Conservation (phyloP, 2,329 filamentous ascomycete genomes). For the Ceratocystis diversiconidia region DNA sequence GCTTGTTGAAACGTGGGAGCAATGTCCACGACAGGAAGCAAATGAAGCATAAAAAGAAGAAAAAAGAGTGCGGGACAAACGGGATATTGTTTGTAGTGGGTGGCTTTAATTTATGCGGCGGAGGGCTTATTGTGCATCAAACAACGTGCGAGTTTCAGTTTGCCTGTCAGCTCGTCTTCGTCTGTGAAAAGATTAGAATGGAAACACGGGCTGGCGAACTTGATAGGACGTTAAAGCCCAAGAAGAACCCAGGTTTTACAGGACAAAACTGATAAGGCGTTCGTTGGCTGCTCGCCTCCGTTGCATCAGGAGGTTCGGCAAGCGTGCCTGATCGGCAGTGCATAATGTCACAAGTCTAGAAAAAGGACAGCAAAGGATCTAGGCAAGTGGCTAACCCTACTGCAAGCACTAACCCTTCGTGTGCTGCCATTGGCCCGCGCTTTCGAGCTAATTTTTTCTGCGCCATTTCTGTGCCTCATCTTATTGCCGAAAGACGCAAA, state of each 20-base stretch:
- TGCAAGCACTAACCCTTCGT: not conserved
- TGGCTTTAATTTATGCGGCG: not conserved
- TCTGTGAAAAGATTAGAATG: not conserved
- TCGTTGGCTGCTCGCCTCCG: not conserved
- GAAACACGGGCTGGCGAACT: not conserved
- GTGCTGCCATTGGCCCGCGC: not conserved
- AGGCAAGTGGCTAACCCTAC: not conserved
- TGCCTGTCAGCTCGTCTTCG: not conserved
- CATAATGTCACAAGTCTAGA: not conserved
- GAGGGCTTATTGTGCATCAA: not conserved
- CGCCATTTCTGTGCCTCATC: not conserved
- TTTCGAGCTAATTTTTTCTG: not conserved
- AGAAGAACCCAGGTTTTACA: not conserved
- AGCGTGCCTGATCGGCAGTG: conserved; percentile 1
- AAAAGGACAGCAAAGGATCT: not conserved
- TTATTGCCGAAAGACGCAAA: not conserved
- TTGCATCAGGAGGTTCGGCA: not conserved
- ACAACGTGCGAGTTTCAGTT: not conserved
- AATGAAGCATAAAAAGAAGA: not conserved
- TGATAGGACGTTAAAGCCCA: too few species aligned
- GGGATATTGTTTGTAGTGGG: not conserved
- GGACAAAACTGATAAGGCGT: not conserved
- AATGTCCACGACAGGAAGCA: not conserved
- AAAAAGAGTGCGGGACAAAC: not conserved
- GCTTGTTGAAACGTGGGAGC: too few species aligned